These are phyloP conservation scores for Globisporangium lucens DNA, from an alignment of 352 stramenopile genomes.

Conservation along the genomic window DNA sequence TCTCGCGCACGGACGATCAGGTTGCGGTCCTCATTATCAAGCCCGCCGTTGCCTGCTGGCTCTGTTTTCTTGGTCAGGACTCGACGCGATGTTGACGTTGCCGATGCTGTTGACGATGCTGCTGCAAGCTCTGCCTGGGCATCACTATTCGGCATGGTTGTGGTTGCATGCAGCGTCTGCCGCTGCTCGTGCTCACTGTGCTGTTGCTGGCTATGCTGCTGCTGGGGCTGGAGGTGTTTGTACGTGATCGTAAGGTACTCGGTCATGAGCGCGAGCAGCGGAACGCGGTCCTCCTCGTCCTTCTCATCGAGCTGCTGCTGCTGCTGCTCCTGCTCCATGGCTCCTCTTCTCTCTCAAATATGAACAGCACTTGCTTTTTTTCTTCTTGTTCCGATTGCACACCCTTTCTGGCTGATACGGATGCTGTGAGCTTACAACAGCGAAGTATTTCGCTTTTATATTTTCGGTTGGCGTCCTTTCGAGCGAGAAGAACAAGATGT, in stretches of 20 bases:
- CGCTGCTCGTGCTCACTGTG: background rate
- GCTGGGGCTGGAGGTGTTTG: conserved; percentile 16
- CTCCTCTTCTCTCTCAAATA: background rate
- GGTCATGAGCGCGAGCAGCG: conserved; percentile 25
- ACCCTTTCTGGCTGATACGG: background rate
- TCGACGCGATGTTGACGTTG: conserved; percentile 11
- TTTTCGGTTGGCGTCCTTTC: conserved; percentile 7
- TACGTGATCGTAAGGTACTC: conserved; percentile 29
- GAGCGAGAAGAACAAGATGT: background rate
- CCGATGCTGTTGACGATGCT: background rate
- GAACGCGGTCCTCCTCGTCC: background rate
- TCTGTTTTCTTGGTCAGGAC: conserved; percentile 44
- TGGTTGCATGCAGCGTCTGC: background rate
- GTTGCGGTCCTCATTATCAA: conserved; percentile 53
- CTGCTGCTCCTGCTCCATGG: background rate
- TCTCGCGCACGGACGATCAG: conserved; percentile 43
- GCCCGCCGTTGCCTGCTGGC: conserved; percentile 31
- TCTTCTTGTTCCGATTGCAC: conserved; percentile 2
- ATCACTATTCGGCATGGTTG: background rate
- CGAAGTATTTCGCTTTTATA: background rate
- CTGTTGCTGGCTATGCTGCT: background rate
- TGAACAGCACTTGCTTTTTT: background rate
- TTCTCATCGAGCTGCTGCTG: conserved; percentile 6
- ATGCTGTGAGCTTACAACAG: background rate
- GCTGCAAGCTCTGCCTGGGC: too few species aligned